These are phyloP conservation scores for Syzygium syzygioides DNA, from an alignment of 441 rosid species.

Conservation along the genomic window DNA sequence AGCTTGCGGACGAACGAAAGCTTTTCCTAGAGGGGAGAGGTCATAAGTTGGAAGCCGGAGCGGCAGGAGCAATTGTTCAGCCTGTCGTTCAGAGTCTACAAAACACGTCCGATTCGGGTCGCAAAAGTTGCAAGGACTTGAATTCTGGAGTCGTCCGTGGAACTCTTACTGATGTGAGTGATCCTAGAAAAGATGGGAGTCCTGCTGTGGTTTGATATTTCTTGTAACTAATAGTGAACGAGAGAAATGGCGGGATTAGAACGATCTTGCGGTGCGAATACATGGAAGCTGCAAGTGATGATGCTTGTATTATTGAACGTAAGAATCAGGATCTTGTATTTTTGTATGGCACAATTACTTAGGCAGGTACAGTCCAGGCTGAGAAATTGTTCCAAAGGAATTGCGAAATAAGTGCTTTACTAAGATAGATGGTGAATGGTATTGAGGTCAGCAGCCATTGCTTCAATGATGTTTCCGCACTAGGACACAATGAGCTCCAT, in stretches of 20 bases:
- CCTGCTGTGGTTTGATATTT: constrained; percentile 65
- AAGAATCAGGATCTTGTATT: background rate
- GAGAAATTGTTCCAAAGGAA: background rate
- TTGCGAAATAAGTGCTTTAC: background rate
- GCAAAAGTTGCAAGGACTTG: constrained; percentile 23
- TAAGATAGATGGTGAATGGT: background rate
- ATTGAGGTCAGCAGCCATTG: background rate
- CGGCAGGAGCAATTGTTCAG: constrained; percentile 74
- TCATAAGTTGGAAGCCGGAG: constrained; percentile 41
- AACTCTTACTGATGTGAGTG: constrained; percentile 68
- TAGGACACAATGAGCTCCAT: background rate
- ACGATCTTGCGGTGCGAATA: background rate
- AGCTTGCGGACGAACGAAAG: constrained; percentile 45
- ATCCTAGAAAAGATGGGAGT: constrained; percentile 82
- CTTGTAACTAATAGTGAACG: background rate
- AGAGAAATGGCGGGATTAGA: background rate
- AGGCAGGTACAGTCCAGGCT: background rate
- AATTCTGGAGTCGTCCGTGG: constrained; percentile 32
- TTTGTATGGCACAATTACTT: background rate
- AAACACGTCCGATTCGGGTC: constrained; percentile 19
- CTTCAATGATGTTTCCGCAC: background rate
- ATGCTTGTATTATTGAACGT: background rate
- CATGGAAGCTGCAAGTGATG: background rate
- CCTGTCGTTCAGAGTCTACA: constrained; percentile 50
- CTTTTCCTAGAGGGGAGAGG: constrained; percentile 46